Conservation (phyloP, 2,329 filamentous ascomycete genomes). For the Calonectria hawksworthii region DNA sequence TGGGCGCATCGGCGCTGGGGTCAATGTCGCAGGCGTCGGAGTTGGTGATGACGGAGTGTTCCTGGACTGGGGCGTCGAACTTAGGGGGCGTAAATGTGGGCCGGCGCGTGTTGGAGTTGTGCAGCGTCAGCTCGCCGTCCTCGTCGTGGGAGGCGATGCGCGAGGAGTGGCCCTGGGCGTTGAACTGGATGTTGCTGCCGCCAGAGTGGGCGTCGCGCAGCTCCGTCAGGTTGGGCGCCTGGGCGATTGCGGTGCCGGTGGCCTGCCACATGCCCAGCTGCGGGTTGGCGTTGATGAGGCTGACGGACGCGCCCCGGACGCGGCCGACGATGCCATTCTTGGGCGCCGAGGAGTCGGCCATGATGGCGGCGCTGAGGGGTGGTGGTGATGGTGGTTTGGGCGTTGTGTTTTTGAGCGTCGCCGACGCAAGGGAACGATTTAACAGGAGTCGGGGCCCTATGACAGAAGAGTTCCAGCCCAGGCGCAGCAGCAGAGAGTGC, state of each 20-base stretch:
- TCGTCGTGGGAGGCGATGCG: slow-evolving; percentile 42
- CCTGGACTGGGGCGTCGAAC: slow-evolving; percentile 1
- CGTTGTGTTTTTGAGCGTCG: not conserved
- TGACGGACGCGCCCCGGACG: slow-evolving; percentile 45
- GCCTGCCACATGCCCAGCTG: slow-evolving; percentile 50
- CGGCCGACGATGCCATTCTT: slow-evolving; percentile 38
- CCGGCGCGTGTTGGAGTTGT: slow-evolving; percentile 23
- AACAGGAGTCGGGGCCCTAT: not conserved
- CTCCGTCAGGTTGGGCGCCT: slow-evolving; percentile 47
- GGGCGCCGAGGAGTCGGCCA: not conserved
- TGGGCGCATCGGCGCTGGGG: not conserved
- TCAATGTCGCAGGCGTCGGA: not conserved
- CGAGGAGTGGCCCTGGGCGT: slow-evolving; percentile 46
- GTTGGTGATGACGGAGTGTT: slow-evolving; percentile 1
- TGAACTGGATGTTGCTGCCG: slow-evolving; percentile 47
- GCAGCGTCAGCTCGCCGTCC: slow-evolving; percentile 41
- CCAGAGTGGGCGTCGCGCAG: slow-evolving; percentile 45
- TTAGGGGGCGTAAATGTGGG: slow-evolving; percentile 23
- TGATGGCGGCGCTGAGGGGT: not conserved
- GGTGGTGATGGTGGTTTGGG: not conserved
- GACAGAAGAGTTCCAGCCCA: not conserved
- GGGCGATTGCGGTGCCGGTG: slow-evolving; percentile 48
- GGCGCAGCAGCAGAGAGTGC: not conserved
- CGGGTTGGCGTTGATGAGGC: slow-evolving; percentile 45
- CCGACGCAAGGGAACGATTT: not conserved